Percentiles rank a stretch among this genome's conserved stretches.
Evolutionary conservation across 2,329 filamentous ascomycete species (phyloP).

Genomic region (Colletotrichum shisoi): DNA sequence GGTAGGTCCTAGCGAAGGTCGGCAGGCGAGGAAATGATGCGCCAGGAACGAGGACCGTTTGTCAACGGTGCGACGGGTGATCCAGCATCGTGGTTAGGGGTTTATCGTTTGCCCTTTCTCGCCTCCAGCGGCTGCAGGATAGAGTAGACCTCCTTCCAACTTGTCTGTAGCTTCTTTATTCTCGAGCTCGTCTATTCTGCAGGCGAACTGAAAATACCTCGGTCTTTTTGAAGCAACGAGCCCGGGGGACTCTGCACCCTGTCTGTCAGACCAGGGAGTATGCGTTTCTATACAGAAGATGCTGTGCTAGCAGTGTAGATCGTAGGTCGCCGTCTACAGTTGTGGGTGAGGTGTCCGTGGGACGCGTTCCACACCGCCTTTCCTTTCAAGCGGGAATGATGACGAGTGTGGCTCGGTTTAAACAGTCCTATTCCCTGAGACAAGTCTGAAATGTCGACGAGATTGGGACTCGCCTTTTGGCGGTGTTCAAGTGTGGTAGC

Average conservation of each 20-base stretch:
- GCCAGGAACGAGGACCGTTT: slow-evolving; percentile 4
- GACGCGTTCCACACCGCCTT: slow-evolving; percentile 34
- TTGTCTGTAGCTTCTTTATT: slow-evolving; percentile 1
- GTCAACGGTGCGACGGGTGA: slow-evolving; percentile 2
- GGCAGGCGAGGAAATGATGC: slow-evolving; percentile 3
- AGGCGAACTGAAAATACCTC: slow-evolving; percentile 19
- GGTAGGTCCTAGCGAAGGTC: neutral
- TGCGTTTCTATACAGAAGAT: slow-evolving; percentile 8
- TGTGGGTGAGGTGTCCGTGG: slow-evolving; percentile 20
- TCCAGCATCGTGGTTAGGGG: neutral
- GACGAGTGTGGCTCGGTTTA: slow-evolving; percentile 1
- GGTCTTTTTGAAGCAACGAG: slow-evolving; percentile 9
- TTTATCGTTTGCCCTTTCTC: slow-evolving; percentile 12
- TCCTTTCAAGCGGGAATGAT: slow-evolving; percentile 6
- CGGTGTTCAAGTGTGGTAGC: slow-evolving; percentile 1
- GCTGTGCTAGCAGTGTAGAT: slow-evolving; percentile 10
- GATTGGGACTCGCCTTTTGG: slow-evolving; percentile 7
- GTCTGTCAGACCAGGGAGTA: slow-evolving; percentile 16
- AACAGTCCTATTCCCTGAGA: slow-evolving; percentile 1
- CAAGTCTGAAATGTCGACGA: slow-evolving; percentile 15
- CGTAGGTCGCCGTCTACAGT: slow-evolving; percentile 12
- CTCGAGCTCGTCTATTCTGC: slow-evolving; percentile 6
- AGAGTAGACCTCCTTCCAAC: neutral
- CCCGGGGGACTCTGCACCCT: neutral
- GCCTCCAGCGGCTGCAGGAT: slow-evolving; percentile 18